Percentiles rank a stretch among this genome's conserved stretches.
Evolutionary conservation across 371 early-diverging fungal species (phyloP).

Genomic region (Mucor saturninus): DNA sequence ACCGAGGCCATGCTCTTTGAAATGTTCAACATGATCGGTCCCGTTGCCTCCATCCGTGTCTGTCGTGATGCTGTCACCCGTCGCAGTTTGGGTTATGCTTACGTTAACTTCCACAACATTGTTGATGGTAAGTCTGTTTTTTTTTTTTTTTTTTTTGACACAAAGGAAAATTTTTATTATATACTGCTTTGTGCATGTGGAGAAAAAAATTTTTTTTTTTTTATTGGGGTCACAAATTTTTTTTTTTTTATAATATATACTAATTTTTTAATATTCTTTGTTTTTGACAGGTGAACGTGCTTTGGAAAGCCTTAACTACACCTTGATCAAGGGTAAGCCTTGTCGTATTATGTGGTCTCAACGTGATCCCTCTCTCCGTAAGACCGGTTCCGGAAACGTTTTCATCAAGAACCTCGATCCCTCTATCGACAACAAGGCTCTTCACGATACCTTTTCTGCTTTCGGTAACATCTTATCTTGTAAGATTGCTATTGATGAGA

Average conservation of each 20-base stretch:
- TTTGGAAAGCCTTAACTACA: slow-evolving; percentile 94
- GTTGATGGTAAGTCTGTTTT: slow-evolving; percentile 63
- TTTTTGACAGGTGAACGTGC: slow-evolving; percentile 80
- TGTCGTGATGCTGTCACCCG: slow-evolving; percentile 98
- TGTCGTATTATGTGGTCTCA: slow-evolving; percentile 99
- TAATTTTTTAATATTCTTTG: too few relatives aligned
- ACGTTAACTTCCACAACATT: slow-evolving; percentile 93
- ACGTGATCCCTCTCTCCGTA: slow-evolving; percentile 96
- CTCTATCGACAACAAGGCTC: slow-evolving; percentile 96
- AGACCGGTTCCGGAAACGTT: slow-evolving; percentile 95
- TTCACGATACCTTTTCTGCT: slow-evolving; percentile 98
- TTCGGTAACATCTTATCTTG: slow-evolving; percentile 98
- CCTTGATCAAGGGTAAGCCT: slow-evolving; percentile 89
- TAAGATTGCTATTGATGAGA: slow-evolving; percentile 94
- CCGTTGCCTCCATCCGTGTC: slow-evolving; percentile 97
- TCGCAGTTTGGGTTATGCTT: slow-evolving; percentile 96
- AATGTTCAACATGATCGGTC: slow-evolving; percentile 94
- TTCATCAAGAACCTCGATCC: slow-evolving; percentile 99
- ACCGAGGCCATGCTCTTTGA: slow-evolving; percentile 98
- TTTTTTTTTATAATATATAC: slow-evolving; percentile 5
- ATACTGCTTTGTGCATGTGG: neutral
- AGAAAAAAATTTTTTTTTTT: slow-evolving; percentile 9
- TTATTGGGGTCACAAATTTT: neutral
- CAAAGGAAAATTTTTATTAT: neutral
- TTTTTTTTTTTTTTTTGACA: slow-evolving; percentile 13